phyloP scores from a whole-genome alignment of 495 filamentous ascomycete species.

The Penicillium verhagenii region DNA sequence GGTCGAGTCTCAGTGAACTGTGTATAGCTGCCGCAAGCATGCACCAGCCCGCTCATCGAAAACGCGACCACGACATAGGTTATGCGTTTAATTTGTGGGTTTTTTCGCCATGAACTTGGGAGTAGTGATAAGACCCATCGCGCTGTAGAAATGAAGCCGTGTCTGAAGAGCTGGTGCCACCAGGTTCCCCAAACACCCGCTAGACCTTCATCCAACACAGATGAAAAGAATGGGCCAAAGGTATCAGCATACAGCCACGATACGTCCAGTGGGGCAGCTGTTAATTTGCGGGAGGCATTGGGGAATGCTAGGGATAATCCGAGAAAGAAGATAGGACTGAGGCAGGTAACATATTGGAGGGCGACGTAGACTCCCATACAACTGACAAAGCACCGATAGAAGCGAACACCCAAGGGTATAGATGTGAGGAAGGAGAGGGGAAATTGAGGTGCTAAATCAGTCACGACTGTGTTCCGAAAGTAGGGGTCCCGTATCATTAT shows the following conservation, averaged over 20 bases:
- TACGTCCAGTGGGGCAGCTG: conserved; percentile 48
- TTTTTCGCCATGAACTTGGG: conserved; percentile 18
- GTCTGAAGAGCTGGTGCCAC: conserved; percentile 89
- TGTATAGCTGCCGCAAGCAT: conserved; percentile 57
- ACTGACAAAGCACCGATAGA: conserved; percentile 52
- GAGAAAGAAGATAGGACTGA: conserved; percentile 57
- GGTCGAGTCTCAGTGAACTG: conserved; percentile 45
- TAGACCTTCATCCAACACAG: conserved; percentile 64
- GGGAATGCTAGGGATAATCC: conserved; percentile 51
- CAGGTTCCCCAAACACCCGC: conserved; percentile 76
- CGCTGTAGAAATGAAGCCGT: conserved; percentile 61
- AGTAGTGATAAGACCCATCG: conserved; percentile 47
- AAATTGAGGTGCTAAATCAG: conserved; percentile 41
- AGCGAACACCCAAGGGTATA: conserved; percentile 38
- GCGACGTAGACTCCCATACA: conserved; percentile 51
- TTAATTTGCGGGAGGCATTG: conserved; percentile 30
- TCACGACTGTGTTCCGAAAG: conserved; percentile 51
- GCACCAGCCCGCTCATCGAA: conserved; percentile 57
- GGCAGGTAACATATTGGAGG: conserved; percentile 52
- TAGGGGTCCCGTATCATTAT: conserved; percentile 72
- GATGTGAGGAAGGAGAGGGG: conserved; percentile 38
- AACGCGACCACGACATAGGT: conserved; percentile 52
- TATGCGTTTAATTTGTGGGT: conserved; percentile 17
- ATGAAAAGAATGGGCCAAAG: conserved; percentile 55
- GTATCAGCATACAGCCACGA: conserved; percentile 65